Base-by-base conservation (phyloP, 371 early-diverging fungal genomes). In the Mortierella sp. region DNA sequence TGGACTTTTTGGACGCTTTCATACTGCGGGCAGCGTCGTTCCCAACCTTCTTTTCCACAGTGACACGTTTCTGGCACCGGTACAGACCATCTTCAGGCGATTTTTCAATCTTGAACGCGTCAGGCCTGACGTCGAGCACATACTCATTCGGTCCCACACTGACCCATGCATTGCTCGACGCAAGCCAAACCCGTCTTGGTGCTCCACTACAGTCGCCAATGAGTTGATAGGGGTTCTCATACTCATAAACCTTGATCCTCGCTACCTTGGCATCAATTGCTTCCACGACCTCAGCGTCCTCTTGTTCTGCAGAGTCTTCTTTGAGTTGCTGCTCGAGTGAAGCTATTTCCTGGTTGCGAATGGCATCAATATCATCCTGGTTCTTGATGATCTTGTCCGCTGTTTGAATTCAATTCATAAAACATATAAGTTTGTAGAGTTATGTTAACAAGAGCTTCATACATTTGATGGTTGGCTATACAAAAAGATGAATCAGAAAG, bases 131-230 rank as follows among this genome's bases (percentile, higher is more conserved):
- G 0, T 65, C 42, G 15, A 89, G 61, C 3, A 79, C 82, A 60
- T 73, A 87, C 6, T 67, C 61, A 19, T 83, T 69, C 1, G 69
- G 51, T 6, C 83, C 85, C 2, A 89, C 67, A 49, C 70, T 61
- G 17, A 88, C 80, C 90, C 90, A 89, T 6, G 79, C 70, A 34
- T 80, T 70, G 4, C 7, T 17, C 0, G 87, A 80, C 32, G 83
- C 50, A 0, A 44, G 24, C 42, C 64, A 58, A 0, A 87, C 28
- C 5, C 75, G 64, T 2, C 56, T 50, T 2, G 78, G 58, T 17
- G 56, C 47, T 0, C 72, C 81, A 31, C 82, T 78, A 24, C 81
- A 64, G 43, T 84, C 82, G 0, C 60, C 80, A 31, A 83, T 67
- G 27, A 88, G 55, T 27, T 87, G 85, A 19, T 82, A 75, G 1